Base-by-base conservation (phyloP, 331 rosid genomes). In the Acacia concinna region DNA sequence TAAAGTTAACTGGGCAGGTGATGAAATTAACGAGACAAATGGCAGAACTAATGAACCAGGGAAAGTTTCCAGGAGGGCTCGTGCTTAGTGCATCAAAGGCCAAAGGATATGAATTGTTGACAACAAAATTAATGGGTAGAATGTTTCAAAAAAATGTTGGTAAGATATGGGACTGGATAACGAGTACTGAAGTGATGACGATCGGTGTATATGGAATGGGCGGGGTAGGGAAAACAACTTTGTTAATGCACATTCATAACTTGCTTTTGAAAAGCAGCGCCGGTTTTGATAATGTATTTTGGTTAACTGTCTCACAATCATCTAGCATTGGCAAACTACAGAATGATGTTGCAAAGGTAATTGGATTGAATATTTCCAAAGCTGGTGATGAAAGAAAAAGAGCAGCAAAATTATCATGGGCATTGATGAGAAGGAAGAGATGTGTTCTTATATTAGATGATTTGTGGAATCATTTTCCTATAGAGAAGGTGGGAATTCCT, bases 131-230 rank as follows among this genome's bases (percentile, higher is more conserved):
- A 20, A 80, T 78, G 32, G 87, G 82, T 57, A 46, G 30, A 34
- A 65, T 21, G 43, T 57, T 75, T 74, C 62, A 80, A 28, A 71
- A 44, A 31, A 77, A 83, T 74, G 67, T 34, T 66, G 3, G 47
- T 27, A 73, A 7, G 77, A 86, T 86, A 31, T 73, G 75, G 83
- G 74, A 66, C 3, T 74, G 65, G 14, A 69, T 82, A 37, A 31
- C 56, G 78, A 51, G 67, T 34, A 77, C 63, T 47, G 78, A 71
- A 25, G 72, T 79, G 74, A 44, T 43, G 51, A 46, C 30, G n/a
- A 64, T 85, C 71, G 84, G 88, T 8, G 59, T 85, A 14, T 75
- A 60, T 30, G 86, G 88, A 11, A 82, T 76, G 85, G 85, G 84
- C 79, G 86, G 84, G 59, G 83, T 80, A 11, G 83, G 87, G 52